A percentile compares a stretch with the other conserved stretches of the same genome.
Conservation (phyloP, 2,329 filamentous ascomycete species). For the Fusarium nodosum region DNA sequence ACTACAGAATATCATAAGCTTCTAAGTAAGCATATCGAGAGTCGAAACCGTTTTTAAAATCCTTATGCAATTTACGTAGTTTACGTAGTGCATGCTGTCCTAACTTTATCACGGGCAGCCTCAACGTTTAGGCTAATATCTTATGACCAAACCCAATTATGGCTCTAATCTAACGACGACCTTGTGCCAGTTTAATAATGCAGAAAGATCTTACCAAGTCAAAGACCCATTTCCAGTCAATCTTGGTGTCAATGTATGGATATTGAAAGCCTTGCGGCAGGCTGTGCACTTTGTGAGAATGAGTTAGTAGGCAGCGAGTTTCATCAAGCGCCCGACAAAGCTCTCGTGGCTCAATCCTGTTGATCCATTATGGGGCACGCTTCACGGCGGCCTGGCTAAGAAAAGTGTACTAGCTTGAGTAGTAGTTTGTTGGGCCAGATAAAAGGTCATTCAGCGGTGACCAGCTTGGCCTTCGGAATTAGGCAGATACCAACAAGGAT, state of each 20-base stretch:
- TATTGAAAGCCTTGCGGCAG: not conserved
- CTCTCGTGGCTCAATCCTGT: not conserved
- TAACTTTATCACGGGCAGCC: not conserved
- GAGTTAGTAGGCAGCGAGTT: slow-evolving; percentile 1
- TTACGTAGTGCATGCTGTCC: not conserved
- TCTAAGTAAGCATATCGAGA: not conserved
- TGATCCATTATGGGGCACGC: not conserved
- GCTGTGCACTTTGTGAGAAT: not conserved
- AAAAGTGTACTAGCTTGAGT: slow-evolving; percentile 3
- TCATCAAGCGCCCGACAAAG: slow-evolving; percentile 6
- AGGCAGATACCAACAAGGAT: slow-evolving; percentile 6
- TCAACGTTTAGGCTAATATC: not conserved
- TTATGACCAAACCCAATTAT: not conserved
- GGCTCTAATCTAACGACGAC: not conserved
- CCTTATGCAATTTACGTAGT: not conserved
- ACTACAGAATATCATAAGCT: not conserved
- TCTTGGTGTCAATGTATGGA: too few species aligned
- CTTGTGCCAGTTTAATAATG: too few species aligned
- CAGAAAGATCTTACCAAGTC: not conserved
- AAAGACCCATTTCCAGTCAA: not conserved
- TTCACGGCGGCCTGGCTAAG: not conserved
- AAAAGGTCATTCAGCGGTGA: not conserved
- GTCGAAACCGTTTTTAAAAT: not conserved
- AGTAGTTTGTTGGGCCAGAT: not conserved
- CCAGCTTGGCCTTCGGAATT: not conserved